These are phyloP conservation scores for Colletotrichum camelliae DNA, from an alignment of 2,329 filamentous ascomycete genomes.

Conservation along the genomic window DNA sequence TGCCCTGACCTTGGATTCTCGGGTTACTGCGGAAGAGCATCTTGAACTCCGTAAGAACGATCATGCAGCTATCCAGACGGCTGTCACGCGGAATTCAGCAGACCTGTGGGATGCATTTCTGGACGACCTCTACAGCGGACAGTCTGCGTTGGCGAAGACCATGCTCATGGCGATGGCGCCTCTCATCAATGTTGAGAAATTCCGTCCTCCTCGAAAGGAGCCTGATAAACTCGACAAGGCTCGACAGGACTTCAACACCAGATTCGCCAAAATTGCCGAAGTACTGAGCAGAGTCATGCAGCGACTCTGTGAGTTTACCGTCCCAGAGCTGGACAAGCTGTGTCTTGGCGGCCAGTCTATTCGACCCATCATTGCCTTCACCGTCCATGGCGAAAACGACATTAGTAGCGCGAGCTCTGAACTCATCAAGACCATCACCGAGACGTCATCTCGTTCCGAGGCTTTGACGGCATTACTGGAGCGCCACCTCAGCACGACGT, in stretches of 20 bases:
- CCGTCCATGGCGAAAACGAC: constrained; percentile 81
- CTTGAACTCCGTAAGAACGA: constrained; percentile 22
- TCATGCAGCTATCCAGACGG: constrained; percentile 61
- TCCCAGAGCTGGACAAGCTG: constrained; percentile 70
- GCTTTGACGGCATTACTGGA: constrained; percentile 53
- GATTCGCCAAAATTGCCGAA: constrained; percentile 61
- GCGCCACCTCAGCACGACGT: constrained; percentile 46
- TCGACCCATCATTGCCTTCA: constrained; percentile 76
- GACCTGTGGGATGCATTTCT: constrained; percentile 81
- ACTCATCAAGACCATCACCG: constrained; percentile 82
- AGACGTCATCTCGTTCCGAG: constrained; percentile 51
- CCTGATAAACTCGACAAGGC: constrained; percentile 40
- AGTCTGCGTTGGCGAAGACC: constrained; percentile 75
- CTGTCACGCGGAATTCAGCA: constrained; percentile 73
- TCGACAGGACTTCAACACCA: constrained; percentile 78
- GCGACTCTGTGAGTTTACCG: constrained; percentile 77
- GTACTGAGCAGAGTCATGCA: constrained; percentile 78
- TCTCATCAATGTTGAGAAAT: constrained; percentile 77
- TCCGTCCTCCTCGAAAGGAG: constrained; percentile 60
- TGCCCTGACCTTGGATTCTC: constrained; percentile 54
- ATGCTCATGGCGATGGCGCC: constrained; percentile 74
- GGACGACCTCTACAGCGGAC: constrained; percentile 68
- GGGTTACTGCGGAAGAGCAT: constrained; percentile 46
- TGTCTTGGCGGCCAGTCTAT: constrained; percentile 73
- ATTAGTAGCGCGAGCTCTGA: constrained; percentile 83